phyloP scores from a whole-genome alignment of 345 rosid species.

The Corchorus capsularis region DNA sequence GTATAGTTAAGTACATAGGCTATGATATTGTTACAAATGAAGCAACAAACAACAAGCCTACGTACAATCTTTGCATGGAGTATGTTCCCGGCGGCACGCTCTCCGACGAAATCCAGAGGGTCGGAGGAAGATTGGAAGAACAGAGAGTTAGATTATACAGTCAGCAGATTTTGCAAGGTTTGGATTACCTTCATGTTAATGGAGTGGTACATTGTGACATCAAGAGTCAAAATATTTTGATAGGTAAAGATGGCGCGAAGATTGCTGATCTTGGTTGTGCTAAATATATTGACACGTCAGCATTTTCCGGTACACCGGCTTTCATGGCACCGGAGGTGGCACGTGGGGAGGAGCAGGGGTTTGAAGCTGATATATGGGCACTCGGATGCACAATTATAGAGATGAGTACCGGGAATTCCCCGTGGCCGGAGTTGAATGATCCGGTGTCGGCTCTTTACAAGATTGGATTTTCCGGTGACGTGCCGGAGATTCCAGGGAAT shows the following conservation, averaged over 20 bases:
- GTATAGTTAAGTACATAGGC: conserved; percentile 66
- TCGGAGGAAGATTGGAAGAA: conserved; percentile 66
- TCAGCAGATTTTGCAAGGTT: conserved; percentile 50
- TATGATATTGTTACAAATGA: conserved; percentile 37
- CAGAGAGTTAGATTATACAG: conserved; percentile 43
- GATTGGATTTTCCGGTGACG: conserved; percentile 73
- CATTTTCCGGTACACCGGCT: conserved; percentile 82
- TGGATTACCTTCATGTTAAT: conserved; percentile 57
- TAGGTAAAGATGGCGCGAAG: conserved; percentile 56
- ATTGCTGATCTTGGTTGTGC: conserved; percentile 88
- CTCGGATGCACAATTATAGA: conserved; percentile 76
- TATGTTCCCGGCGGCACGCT: conserved; percentile 72
- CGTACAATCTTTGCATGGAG: conserved; percentile 71
- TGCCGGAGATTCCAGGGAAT: conserved; percentile 66
- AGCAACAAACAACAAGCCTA: conserved; percentile 14
- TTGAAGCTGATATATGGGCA: conserved; percentile 87
- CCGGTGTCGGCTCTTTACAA: conserved; percentile 65
- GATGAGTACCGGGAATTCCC: conserved; percentile 72
- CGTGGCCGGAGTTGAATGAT: conserved; percentile 70
- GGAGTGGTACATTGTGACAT: conserved; percentile 80
- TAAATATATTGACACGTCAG: conserved; percentile 31
- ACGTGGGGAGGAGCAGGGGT: conserved; percentile 80
- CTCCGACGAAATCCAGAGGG: conserved; percentile 48
- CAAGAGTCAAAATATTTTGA: conserved; percentile 73
- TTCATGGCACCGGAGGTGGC: conserved; percentile 97